Conservation (phyloP, 257 asterid genomes). For the Primulina tabacum region DNA sequence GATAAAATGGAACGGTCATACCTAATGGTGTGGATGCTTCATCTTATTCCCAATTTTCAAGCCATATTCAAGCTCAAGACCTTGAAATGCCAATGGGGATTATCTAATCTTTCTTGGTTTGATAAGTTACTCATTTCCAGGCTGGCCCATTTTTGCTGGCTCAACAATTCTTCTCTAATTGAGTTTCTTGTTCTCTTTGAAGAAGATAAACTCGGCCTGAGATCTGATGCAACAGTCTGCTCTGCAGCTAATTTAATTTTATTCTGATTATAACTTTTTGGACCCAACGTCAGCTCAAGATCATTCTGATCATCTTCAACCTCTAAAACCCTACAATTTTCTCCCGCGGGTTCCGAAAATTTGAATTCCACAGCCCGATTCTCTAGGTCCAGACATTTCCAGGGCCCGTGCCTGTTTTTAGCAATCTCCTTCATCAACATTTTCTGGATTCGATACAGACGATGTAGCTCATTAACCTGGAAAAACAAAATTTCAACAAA, state of each 20-base stretch:
- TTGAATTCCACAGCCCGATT: constrained; percentile 29
- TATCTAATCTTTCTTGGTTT: constrained; percentile 47
- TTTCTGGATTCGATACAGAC: constrained; percentile 76
- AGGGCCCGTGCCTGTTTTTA: constrained; percentile 24
- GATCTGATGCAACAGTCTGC: constrained; percentile 35
- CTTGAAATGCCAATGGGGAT: constrained; percentile 80
- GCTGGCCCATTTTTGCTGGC: constrained; percentile 50
- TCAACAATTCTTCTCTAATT: constrained; percentile 22
- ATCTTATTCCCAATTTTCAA: constrained; percentile 17
- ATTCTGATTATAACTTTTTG: constrained; percentile 39
- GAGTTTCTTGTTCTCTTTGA: constrained; percentile 41
- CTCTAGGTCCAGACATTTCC: constrained; percentile 29
- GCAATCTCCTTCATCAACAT: constrained; percentile 58
- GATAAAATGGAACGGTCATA: constrained; percentile 10
- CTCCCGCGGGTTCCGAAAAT: constrained; percentile 16
- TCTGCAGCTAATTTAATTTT: constrained; percentile 30
- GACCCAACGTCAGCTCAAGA: constrained; percentile 85
- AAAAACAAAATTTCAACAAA: not conserved
- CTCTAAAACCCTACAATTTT: constrained; percentile 10
- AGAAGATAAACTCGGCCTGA: constrained; percentile 60
- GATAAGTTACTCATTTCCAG: constrained; percentile 31
- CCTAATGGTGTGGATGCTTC: not conserved
- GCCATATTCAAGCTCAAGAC: constrained; percentile 67
- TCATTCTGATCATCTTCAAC: constrained; percentile 48
- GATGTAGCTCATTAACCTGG: constrained; percentile 85